These are phyloP conservation scores for Trametes meyenii DNA, from an alignment of 768 basidiomycete species.

Conservation along the genomic window DNA sequence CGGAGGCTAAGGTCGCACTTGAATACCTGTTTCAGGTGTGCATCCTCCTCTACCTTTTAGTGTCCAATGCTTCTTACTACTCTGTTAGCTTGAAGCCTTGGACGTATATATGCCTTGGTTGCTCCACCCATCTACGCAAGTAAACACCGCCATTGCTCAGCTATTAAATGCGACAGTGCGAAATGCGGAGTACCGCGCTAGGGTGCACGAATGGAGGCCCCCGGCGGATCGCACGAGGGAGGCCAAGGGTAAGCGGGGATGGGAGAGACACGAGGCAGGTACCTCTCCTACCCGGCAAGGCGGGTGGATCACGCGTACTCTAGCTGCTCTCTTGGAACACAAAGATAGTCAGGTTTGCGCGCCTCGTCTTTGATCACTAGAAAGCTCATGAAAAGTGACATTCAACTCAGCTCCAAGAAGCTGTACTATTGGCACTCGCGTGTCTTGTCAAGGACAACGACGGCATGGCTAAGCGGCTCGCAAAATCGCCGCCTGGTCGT, in stretches of 20 bases:
- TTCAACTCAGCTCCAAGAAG: slow-evolving; percentile 59
- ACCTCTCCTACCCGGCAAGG: slow-evolving; percentile 48
- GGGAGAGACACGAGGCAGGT: slow-evolving; percentile 63
- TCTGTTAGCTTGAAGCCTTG: slow-evolving; percentile 56
- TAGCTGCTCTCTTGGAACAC: slow-evolving; percentile 50
- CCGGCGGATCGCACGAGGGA: slow-evolving; percentile 56
- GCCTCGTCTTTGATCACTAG: background rate
- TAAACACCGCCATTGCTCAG: slow-evolving; percentile 56
- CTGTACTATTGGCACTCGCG: slow-evolving; percentile 63
- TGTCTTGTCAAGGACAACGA: slow-evolving; percentile 67
- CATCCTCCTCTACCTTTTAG: background rate
- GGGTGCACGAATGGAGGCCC: slow-evolving; percentile 66
- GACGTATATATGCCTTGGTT: slow-evolving; percentile 73
- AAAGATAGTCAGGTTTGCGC: slow-evolving; percentile 57
- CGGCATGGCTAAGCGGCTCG: slow-evolving; percentile 50
- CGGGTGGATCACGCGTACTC: slow-evolving; percentile 60
- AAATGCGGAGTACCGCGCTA: slow-evolving; percentile 48
- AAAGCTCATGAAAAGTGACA: background rate
- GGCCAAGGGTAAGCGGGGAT: slow-evolving; percentile 63
- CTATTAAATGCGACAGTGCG: slow-evolving; percentile 59
- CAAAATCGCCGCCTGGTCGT: slow-evolving; percentile 46
- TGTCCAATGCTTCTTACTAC: too few species aligned
- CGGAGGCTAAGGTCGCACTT: slow-evolving; percentile 59
- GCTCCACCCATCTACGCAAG: slow-evolving; percentile 43
- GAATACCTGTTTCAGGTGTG: slow-evolving; percentile 63